These are phyloP conservation scores for Sordariomycetes sp. DNA, from an alignment of 2,329 filamentous ascomycete genomes.

Conservation along the genomic window DNA sequence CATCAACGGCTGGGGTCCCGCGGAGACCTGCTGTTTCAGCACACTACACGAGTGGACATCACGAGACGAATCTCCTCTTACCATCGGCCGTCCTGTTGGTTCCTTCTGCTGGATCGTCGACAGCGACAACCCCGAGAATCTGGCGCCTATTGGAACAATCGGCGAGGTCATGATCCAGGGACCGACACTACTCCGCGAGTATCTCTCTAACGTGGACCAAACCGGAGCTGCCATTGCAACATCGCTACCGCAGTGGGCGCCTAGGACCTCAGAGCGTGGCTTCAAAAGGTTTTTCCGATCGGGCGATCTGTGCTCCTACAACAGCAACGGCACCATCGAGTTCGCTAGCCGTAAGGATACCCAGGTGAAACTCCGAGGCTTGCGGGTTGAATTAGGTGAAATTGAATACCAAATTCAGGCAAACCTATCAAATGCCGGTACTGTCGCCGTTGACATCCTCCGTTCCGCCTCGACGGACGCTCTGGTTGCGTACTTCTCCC, in stretches of 20 bases:
- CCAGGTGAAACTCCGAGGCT: slow-evolving; percentile 48
- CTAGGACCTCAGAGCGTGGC: neutral
- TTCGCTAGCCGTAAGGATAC: slow-evolving; percentile 42
- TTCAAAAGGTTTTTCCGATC: slow-evolving; percentile 5
- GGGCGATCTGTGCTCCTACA: slow-evolving; percentile 5
- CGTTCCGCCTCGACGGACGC: too few species aligned
- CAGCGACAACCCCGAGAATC: neutral
- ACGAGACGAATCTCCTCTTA: slow-evolving; percentile 1
- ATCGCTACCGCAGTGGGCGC: slow-evolving; percentile 1
- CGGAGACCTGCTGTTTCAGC: slow-evolving; percentile 2
- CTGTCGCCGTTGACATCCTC: slow-evolving; percentile 2
- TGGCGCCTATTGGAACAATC: slow-evolving; percentile 11
- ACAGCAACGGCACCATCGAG: slow-evolving; percentile 23
- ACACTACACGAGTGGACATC: slow-evolving; percentile 4
- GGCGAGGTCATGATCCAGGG: slow-evolving; percentile 25
- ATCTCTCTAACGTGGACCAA: slow-evolving; percentile 32
- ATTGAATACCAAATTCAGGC: slow-evolving; percentile 6
- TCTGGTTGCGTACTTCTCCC: slow-evolving; percentile 1
- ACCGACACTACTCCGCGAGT: slow-evolving; percentile 36
- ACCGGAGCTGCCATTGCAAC: slow-evolving; percentile 20
- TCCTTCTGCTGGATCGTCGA: slow-evolving; percentile 1
- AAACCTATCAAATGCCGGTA: neutral
- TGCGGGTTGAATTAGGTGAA: slow-evolving; percentile 33
- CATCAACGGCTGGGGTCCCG: slow-evolving; percentile 6
- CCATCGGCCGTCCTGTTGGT: slow-evolving; percentile 1